Evolutionary conservation across 768 basidiomycete genomes (phyloP), one percentile per base, ranked within the genome.

Genomic region (Leccinellum luteum): DNA sequence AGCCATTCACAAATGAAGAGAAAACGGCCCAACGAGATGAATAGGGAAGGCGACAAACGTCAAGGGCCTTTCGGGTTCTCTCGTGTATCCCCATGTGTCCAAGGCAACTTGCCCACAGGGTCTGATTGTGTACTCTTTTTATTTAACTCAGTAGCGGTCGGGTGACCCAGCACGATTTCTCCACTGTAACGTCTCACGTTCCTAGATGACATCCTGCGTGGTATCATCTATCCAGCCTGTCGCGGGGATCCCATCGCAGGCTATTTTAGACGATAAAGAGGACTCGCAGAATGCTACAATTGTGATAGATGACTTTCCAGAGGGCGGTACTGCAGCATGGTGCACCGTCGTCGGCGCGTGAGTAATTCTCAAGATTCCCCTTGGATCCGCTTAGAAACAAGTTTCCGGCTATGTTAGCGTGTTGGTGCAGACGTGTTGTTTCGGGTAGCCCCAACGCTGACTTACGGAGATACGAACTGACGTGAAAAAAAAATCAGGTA

Each of bases 341-440:
- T 45, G 60, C 21, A 52, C 55, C 3, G 59, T 64, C 30, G 3
- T 73, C 23, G 70, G 71, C 15, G 59, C 54, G 70, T 69, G 43
- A 60, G 64, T 44, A 5, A n/a, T 27, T 41, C 35, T 35, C 14
- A 38, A 17, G 13, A 17, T 43, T 43, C 4, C 41, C 19, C 6
- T 43, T 3, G 6, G 10, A 23, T 25, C 1, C 0, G 19, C 44
- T 1, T 21, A 45, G 21, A 9, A 23, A 45, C 21, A 19, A 10
- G 10, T 41, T 19, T 19, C 38, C 10, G 0, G 6, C 10, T n/a
- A 12, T 45, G 10, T 51, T 48, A 76, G 75, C 10, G 64, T 65
- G 9, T 54, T 77, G 4, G 55, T 71, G 5, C 69, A 70, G 51
- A 66, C 71, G 55, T 72, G 74, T 44, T 67, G 70, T 25, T 74